phyloP scores from a whole-genome alignment of 768 basidiomycete species.

The Leccinum truebloodii region DNA sequence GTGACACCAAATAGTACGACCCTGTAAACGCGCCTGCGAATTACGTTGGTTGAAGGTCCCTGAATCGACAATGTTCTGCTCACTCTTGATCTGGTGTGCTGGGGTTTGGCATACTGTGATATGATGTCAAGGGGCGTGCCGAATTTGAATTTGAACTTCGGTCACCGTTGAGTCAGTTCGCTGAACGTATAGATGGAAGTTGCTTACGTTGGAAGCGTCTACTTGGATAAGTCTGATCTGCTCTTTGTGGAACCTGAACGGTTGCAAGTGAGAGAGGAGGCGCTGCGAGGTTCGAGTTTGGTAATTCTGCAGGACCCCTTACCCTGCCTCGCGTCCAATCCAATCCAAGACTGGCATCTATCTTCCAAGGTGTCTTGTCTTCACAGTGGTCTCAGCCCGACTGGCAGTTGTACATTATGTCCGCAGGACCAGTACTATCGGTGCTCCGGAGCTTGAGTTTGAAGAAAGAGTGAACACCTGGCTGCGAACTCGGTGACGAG shows the following conservation, averaged over 20 bases:
- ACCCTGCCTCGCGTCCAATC: neutral
- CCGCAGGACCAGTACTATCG: neutral
- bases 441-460: too few species aligned
- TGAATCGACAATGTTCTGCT: conserved; percentile 6
- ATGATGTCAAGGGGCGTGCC: neutral
- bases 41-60: conserved; percentile 5
- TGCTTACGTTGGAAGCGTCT: conserved; percentile 9
- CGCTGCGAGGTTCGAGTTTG: conserved; percentile 5
- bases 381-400: neutral
- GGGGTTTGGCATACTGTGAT: too few species aligned
- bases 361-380: neutral
- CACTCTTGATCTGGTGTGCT: conserved; percentile 16
- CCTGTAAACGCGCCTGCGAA: conserved; percentile 22
- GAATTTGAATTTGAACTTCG: neutral
- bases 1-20: conserved; percentile 29
- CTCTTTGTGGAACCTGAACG: neutral
- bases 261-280: neutral
- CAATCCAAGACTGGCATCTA: neutral
- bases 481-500: neutral
- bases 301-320: neutral
- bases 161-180: neutral
- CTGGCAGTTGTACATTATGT: neutral
- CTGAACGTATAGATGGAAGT: neutral
- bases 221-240: neutral
- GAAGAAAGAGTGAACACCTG: too few species aligned